Percentiles rank a stretch among this genome's conserved stretches.
Evolutionary conservation across 306 rosid genomes (phyloP).

Genomic region (Vicia faba): DNA sequence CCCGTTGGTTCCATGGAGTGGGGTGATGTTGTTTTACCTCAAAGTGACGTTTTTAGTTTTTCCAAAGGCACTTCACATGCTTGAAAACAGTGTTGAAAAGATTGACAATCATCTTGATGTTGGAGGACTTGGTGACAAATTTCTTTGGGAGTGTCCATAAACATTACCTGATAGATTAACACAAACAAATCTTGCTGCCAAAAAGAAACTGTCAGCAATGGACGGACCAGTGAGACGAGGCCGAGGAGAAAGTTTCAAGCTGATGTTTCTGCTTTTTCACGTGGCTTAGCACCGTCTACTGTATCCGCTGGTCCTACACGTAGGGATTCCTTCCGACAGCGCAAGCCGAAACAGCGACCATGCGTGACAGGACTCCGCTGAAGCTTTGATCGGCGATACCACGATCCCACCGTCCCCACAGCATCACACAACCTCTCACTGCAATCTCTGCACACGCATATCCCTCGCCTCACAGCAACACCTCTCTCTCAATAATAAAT

Average conservation of each 20-base stretch:
- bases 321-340: constrained; percentile 92
- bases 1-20: constrained; percentile 54
- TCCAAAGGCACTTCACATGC: constrained; percentile 52
- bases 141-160: constrained; percentile 96
- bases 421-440: no score
- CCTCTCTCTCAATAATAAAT: constrained; percentile 23
- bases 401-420: no score
- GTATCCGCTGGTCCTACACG: constrained; percentile 87
- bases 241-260: constrained; percentile 78
- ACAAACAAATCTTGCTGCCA: constrained; percentile 59
- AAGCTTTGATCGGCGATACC: no score
- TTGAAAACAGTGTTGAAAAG: constrained; percentile 58
- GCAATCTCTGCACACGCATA: no score
- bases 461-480: no score
- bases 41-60: constrained; percentile 51
- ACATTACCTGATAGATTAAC: constrained; percentile 80
- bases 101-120: constrained; percentile 60
- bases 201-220: constrained; percentile 64
- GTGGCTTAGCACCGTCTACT: constrained; percentile 63
- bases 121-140: constrained; percentile 75
- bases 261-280: constrained; percentile 63
- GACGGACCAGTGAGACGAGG: constrained; percentile 79
- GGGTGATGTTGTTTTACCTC: constrained; percentile 48
- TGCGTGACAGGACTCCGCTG: no score
- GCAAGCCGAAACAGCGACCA: constrained; percentile 99